phyloP scores from a whole-genome alignment of 2,329 filamentous ascomycete species.

The Phyllosticta citriasiana region DNA sequence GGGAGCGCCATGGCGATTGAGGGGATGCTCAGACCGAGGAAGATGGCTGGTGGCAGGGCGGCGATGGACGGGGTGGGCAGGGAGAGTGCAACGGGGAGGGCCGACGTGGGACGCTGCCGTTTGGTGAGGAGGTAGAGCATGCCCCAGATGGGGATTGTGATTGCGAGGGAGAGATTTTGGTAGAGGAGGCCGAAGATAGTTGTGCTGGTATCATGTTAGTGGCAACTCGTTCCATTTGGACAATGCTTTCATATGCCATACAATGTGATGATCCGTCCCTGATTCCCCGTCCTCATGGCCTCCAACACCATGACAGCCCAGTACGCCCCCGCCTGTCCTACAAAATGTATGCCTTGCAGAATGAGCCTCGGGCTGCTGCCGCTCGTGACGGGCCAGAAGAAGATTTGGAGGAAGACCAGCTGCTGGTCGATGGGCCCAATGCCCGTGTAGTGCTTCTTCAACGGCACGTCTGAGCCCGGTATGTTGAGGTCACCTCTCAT shows the following conservation, averaged over 20 bases:
- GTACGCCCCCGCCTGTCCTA: slow-evolving; percentile 5
- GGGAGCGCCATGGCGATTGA: slow-evolving; percentile 2
- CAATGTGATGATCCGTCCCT: not conserved
- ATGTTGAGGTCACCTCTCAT: slow-evolving; percentile 33
- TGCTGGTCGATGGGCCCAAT: not conserved
- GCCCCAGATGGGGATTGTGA: slow-evolving; percentile 4
- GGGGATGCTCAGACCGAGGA: not conserved
- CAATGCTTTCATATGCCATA: not conserved
- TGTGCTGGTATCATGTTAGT: not conserved
- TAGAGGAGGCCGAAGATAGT: slow-evolving; percentile 2
- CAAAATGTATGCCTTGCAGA: slow-evolving; percentile 4
- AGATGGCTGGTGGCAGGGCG: not conserved
- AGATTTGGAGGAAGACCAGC: not conserved
- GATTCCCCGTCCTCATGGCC: not conserved
- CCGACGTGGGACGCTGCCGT: not conserved
- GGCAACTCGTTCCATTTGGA: not conserved
- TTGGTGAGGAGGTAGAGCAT: slow-evolving; percentile 1
- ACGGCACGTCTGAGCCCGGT: slow-evolving; percentile 16
- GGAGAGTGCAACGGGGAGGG: not conserved
- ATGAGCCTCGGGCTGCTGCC: not conserved
- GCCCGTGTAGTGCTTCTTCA: slow-evolving; percentile 3
- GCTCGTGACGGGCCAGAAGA: slow-evolving; percentile 6
- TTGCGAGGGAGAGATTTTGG: slow-evolving; percentile 6
- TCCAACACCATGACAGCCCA: slow-evolving; percentile 5
- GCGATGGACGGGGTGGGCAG: not conserved